Conservation (phyloP, 495 filamentous ascomycete species). For the Filosporella fistucella region DNA sequence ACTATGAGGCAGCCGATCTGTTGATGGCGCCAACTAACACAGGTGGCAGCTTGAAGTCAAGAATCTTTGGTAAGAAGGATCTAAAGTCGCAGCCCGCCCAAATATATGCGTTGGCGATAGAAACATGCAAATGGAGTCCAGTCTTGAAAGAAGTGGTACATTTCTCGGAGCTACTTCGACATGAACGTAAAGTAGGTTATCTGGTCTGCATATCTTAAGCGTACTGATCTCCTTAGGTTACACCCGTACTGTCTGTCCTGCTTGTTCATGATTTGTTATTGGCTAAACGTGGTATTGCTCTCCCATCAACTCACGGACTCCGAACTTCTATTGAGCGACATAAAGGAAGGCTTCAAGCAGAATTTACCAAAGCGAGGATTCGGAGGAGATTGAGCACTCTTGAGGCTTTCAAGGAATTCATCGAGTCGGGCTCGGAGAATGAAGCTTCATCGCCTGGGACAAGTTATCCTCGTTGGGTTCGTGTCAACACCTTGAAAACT, state of each 20-base stretch:
- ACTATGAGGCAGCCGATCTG: slow-evolving; percentile 80
- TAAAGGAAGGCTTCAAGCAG: slow-evolving; percentile 73
- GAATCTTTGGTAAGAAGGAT: slow-evolving; percentile 65
- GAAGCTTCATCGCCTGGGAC: slow-evolving; percentile 7
- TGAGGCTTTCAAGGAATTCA: slow-evolving; percentile 52
- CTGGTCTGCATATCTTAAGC: background rate
- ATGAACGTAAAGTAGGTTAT: slow-evolving; percentile 73
- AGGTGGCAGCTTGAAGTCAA: slow-evolving; percentile 76
- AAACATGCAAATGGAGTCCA: slow-evolving; percentile 85
- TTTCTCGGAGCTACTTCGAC: slow-evolving; percentile 57
- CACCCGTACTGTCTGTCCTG: slow-evolving; percentile 72
- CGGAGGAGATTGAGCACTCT: slow-evolving; percentile 61
- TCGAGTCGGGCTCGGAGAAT: slow-evolving; percentile 37
- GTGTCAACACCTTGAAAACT: slow-evolving; percentile 76
- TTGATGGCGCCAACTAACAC: slow-evolving; percentile 55
- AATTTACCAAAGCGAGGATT: slow-evolving; percentile 75
- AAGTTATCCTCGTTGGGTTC: slow-evolving; percentile 77
- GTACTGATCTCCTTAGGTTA: slow-evolving; percentile 50
- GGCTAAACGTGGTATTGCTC: slow-evolving; percentile 72
- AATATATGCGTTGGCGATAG: slow-evolving; percentile 78
- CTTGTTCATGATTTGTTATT: slow-evolving; percentile 85
- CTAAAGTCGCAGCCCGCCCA: slow-evolving; percentile 75
- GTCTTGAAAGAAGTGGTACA: slow-evolving; percentile 85
- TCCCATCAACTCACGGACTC: slow-evolving; percentile 71
- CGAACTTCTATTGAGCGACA: slow-evolving; percentile 70